Evolutionary conservation across 495 filamentous ascomycete genomes (phyloP).

Genomic region (Tetracladium marchalianum): DNA sequence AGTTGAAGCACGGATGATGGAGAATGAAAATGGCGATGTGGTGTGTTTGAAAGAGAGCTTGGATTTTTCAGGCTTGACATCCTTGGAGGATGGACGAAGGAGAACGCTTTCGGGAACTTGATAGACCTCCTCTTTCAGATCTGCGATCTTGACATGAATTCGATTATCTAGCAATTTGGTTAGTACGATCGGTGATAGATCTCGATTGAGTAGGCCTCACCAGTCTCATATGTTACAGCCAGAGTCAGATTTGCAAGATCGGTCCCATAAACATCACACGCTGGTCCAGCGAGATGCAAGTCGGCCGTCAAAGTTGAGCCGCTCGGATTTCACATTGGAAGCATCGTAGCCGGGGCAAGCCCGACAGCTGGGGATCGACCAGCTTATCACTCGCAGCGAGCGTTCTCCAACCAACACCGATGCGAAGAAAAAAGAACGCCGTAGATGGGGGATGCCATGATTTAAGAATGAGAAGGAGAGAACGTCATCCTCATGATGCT

Average conservation of each 20-base stretch:
- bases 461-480: too few species aligned
- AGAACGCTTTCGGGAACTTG: conserved; percentile 67
- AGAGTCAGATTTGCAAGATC: conserved; percentile 57
- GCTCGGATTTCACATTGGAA: conserved; percentile 46
- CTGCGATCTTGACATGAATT: conserved; percentile 74
- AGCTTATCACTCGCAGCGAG: too few species aligned
- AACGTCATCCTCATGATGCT: too few species aligned
- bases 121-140: conserved; percentile 61
- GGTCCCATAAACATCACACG: conserved; percentile 60
- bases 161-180: too few species aligned
- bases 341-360: conserved; percentile 66
- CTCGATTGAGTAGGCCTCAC: conserved; percentile 35
- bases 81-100: conserved; percentile 37
- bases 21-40: conserved; percentile 64
- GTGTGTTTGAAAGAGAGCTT: conserved; percentile 54
- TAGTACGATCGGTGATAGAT: too few species aligned
- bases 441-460: too few species aligned
- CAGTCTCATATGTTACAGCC: conserved; percentile 62
- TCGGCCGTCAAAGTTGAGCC: conserved; percentile 48
- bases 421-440: too few species aligned
- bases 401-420: too few species aligned
- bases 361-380: conserved; percentile 2
- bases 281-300: conserved; percentile 50
- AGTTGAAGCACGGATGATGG: conserved; percentile 46
- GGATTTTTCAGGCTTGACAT: conserved; percentile 16